These are phyloP conservation scores for Kluyveromyces sp. DNA, from an alignment of 1,139 yeast species.

Conservation along the genomic window DNA sequence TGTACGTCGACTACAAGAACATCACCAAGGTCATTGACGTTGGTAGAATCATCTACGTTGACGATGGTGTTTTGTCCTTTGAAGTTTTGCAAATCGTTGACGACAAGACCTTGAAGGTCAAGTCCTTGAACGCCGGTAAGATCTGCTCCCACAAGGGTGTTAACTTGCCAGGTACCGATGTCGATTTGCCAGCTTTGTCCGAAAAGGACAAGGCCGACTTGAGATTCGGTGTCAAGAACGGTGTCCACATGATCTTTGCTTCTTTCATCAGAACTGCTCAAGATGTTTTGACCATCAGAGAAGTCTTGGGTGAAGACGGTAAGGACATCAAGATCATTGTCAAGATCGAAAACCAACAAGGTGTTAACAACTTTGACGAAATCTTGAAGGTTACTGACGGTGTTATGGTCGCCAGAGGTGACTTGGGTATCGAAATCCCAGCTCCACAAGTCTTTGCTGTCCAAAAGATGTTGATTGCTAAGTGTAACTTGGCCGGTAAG, in stretches of 20 bases:
- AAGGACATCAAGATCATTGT: slow-evolving; percentile 90
- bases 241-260: slow-evolving; percentile 97
- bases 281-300: slow-evolving; percentile 84
- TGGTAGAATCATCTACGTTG: slow-evolving; percentile 88
- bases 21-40: slow-evolving; percentile 84
- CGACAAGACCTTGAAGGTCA: slow-evolving; percentile 72
- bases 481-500: slow-evolving; percentile 98
- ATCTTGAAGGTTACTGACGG: slow-evolving; percentile 93
- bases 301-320: slow-evolving; percentile 95
- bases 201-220: slow-evolving; percentile 93
- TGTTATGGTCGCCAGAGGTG: slow-evolving; percentile 99
- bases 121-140: slow-evolving; percentile 88
- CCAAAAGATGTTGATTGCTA: slow-evolving; percentile 97
- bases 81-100: slow-evolving; percentile 81
- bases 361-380: slow-evolving; percentile 98
- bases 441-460: slow-evolving; percentile 98
- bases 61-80: slow-evolving; percentile 96
- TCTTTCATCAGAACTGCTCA: slow-evolving; percentile 93
- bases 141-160: slow-evolving; percentile 98
- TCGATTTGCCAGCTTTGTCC: slow-evolving; percentile 94
- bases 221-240: slow-evolving; percentile 90
- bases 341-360: slow-evolving; percentile 98
- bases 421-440: slow-evolving; percentile 98
- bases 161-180: slow-evolving; percentile 97
- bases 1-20: slow-evolving; percentile 92